A percentile compares a stretch with the other conserved stretches of the same genome.
phyloP scores from a whole-genome alignment of 2,329 filamentous ascomycete species.

The Fonsecaea pugnacius region DNA sequence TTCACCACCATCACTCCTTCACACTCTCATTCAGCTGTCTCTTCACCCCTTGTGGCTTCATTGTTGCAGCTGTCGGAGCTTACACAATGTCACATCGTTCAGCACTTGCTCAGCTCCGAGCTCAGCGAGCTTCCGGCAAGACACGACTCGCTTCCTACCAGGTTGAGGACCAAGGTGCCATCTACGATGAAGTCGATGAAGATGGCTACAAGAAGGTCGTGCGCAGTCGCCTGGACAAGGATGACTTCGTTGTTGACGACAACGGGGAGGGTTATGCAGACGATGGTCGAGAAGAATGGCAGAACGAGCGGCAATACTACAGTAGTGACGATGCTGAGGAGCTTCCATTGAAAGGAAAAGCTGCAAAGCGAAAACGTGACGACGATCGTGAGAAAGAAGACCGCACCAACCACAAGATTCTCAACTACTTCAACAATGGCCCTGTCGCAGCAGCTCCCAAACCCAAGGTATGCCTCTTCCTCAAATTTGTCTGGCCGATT shows the following conservation, averaged over 20 bases:
- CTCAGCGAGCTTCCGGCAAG: slow-evolving; percentile 85
- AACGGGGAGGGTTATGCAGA: slow-evolving; percentile 97
- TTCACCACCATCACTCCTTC: background rate
- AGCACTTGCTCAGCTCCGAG: slow-evolving; percentile 73
- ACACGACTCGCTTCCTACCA: slow-evolving; percentile 87
- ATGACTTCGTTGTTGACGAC: slow-evolving; percentile 98
- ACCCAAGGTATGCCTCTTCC: slow-evolving; percentile 66
- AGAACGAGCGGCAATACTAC: slow-evolving; percentile 67
- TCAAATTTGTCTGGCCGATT: background rate
- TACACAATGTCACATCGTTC: slow-evolving; percentile 36
- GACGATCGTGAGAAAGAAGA: slow-evolving; percentile 84
- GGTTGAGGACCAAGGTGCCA: slow-evolving; percentile 77
- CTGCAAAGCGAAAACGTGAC: slow-evolving; percentile 81
- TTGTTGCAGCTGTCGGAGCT: background rate
- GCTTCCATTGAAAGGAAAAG: slow-evolving; percentile 60
- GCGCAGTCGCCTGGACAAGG: slow-evolving; percentile 81
- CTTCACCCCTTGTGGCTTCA: background rate
- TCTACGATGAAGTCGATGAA: slow-evolving; percentile 97
- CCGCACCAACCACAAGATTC: slow-evolving; percentile 87
- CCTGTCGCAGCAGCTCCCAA: slow-evolving; percentile 70
- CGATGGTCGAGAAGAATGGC: slow-evolving; percentile 94
- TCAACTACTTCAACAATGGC: slow-evolving; percentile 89
- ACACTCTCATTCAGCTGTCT: background rate
- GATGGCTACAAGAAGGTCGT: slow-evolving; percentile 97
- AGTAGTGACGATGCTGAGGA: slow-evolving; percentile 79